Base-by-base conservation (phyloP, 192 early-diverging fungal genomes). In the Helicostylum pulchrum region DNA sequence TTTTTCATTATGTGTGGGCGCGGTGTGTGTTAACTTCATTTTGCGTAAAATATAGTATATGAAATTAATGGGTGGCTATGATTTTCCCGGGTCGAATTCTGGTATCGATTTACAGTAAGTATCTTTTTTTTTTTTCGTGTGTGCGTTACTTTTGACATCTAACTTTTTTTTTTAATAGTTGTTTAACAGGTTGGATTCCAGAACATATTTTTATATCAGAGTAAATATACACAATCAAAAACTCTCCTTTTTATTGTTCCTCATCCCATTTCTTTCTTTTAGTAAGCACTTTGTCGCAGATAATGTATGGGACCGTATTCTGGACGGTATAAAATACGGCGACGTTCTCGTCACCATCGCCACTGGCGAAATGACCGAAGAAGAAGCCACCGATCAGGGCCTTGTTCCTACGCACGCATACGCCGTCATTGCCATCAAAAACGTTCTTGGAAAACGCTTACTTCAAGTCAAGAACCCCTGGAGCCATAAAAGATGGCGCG, bases 41-140 rank as follows among this genome's bases (percentile, higher is more conserved):
- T 70, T 49, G 61, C 2, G 26, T 26, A 26, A 26, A 26, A 26
- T 26, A 26, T 26, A 84, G 65, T 97, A 94, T 67, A 85, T 95
- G 85, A 97, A 97, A 75, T 72, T 95, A 1, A 93, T 92, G 90
- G 95, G 95, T 50, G 95, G 95, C 17, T 97, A 95, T 69, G 89
- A 92, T 67, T 97, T 95, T 72, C 93, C 92, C 1, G 95, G 93
- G 51, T 94, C 93, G 77, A 95, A 94, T 73, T 92, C 95, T 10
- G 92, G 95, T 43, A 94, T 93, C 43, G 95, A 97, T 72, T 73
- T 96, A 23, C 84, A 94, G 80, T 82, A 80, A 68, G 76, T 62
- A 44, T 4, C 19, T 8, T 15, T 19, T 14, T 26, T 7, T 36
- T 36, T 36, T n/a, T n/a, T n/a, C n/a, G n/a, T 39, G 36, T 43